These are phyloP conservation scores for Globisporangium solare DNA, from an alignment of 352 stramenopile species.

Conservation along the genomic window DNA sequence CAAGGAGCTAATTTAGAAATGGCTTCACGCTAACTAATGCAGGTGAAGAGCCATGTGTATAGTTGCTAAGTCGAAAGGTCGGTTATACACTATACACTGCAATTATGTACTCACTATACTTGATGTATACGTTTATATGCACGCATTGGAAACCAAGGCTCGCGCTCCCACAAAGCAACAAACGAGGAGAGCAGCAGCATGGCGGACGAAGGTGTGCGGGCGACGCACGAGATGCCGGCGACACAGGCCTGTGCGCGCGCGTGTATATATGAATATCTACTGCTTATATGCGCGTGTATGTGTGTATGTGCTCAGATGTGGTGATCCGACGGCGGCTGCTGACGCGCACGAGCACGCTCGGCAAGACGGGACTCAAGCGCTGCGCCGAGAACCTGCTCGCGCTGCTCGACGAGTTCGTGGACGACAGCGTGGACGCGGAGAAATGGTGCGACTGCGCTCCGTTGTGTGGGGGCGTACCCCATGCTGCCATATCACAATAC, in stretches of 20 bases:
- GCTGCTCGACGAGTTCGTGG: conserved; percentile 55
- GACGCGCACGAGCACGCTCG: conserved; percentile 73
- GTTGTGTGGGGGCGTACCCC: background rate
- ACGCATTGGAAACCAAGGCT: too few relatives aligned
- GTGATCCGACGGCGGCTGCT: conserved; percentile 72
- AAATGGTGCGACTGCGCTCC: conserved; percentile 28
- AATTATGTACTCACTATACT: background rate
- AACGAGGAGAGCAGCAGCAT: conserved; percentile 20
- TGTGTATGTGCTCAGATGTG: conserved; percentile 27
- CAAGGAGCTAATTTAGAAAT: too few relatives aligned
- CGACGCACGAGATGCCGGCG: background rate
- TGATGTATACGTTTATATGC: background rate
- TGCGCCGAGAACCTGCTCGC: conserved; percentile 66
- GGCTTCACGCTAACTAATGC: too few relatives aligned
- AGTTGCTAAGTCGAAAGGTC: too few relatives aligned
- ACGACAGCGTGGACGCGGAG: conserved; percentile 55
- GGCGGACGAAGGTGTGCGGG: conserved; percentile 50
- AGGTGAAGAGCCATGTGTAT: background rate
- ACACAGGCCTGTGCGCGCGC: background rate
- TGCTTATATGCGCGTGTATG: background rate
- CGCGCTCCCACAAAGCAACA: background rate
- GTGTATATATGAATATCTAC: background rate
- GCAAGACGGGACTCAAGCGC: conserved; percentile 77
- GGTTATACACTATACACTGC: too few relatives aligned
- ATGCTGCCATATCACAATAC: too few relatives aligned